Conservation (phyloP, 2,329 filamentous ascomycete species). For the Arachnomyces sp. region DNA sequence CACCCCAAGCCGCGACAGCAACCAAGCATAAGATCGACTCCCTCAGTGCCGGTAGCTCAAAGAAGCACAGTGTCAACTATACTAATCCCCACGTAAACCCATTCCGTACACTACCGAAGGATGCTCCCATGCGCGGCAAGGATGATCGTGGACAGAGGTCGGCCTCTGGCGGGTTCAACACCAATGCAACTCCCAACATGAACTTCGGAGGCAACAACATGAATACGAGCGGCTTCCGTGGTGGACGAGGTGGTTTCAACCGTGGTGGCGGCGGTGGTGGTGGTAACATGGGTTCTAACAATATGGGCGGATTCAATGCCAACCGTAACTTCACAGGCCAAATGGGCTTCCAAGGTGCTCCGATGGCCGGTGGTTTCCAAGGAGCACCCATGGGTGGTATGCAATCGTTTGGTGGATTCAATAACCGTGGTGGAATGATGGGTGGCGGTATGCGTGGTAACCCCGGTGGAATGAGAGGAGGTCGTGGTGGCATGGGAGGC, state of each 20-base stretch:
- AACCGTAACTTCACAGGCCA: slow-evolving; percentile 43
- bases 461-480: slow-evolving; percentile 52
- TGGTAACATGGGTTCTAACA: slow-evolving; percentile 33
- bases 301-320: slow-evolving; percentile 44
- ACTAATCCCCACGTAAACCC: slow-evolving; percentile 72
- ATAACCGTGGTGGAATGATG: slow-evolving; percentile 50
- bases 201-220: slow-evolving; percentile 27
- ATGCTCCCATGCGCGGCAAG: slow-evolving; percentile 65
- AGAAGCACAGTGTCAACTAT: slow-evolving; percentile 65
- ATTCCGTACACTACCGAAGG: slow-evolving; percentile 85
- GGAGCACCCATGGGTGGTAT: slow-evolving; percentile 44
- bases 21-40: slow-evolving; percentile 66
- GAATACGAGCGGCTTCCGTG: slow-evolving; percentile 47
- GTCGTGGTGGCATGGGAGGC: slow-evolving; percentile 52
- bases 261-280: slow-evolving; percentile 38
- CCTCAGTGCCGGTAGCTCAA: slow-evolving; percentile 49
- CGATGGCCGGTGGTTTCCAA: slow-evolving; percentile 41
- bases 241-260: slow-evolving; percentile 45
- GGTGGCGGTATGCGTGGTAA: slow-evolving; percentile 46
- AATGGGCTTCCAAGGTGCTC: slow-evolving; percentile 37
- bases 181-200: slow-evolving; percentile 31
- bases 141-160: slow-evolving; percentile 46
- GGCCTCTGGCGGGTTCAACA: slow-evolving; percentile 42
- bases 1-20: slow-evolving; percentile 76
- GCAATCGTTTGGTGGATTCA: slow-evolving; percentile 41